These are phyloP conservation scores for Penicillium sp. DNA, from an alignment of 2,329 filamentous ascomycete genomes.

Conservation along the genomic window DNA sequence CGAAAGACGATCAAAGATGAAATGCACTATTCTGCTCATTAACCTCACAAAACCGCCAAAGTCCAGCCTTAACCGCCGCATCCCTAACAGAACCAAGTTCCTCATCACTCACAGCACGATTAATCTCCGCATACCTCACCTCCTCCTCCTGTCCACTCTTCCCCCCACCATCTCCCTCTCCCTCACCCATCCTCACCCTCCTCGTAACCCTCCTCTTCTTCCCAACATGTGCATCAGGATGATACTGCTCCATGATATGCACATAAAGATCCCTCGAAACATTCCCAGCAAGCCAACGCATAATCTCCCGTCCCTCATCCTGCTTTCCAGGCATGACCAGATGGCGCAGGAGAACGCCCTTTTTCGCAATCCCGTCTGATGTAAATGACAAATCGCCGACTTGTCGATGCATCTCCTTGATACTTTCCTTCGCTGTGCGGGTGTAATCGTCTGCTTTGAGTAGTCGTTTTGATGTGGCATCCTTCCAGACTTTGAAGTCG, in stretches of 20 bases:
- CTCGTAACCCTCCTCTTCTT: slow-evolving; percentile 60
- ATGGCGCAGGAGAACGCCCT: slow-evolving; percentile 76
- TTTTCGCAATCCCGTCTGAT: slow-evolving; percentile 78
- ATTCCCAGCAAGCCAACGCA: slow-evolving; percentile 75
- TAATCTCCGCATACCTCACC: slow-evolving; percentile 77
- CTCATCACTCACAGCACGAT: slow-evolving; percentile 68
- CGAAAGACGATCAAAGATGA: slow-evolving; percentile 40
- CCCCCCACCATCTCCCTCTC: slow-evolving; percentile 8
- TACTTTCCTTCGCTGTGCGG: slow-evolving; percentile 73
- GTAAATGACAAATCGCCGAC: slow-evolving; percentile 86
- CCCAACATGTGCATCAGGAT: slow-evolving; percentile 79
- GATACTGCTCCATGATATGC: slow-evolving; percentile 90
- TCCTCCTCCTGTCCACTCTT: slow-evolving; percentile 47
- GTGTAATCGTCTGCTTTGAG: slow-evolving; percentile 81
- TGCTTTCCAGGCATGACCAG: slow-evolving; percentile 85
- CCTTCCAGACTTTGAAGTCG: slow-evolving; percentile 83
- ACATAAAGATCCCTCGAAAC: slow-evolving; percentile 78
- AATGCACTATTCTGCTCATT: slow-evolving; percentile 61
- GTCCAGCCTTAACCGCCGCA: slow-evolving; percentile 72
- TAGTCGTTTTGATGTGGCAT: slow-evolving; percentile 69
- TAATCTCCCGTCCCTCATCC: slow-evolving; percentile 74
- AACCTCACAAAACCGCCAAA: slow-evolving; percentile 79
- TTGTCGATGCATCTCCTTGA: slow-evolving; percentile 79
- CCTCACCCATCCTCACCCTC: slow-evolving; percentile 33
- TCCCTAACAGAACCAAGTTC: slow-evolving; percentile 71